A percentile compares a stretch with the other conserved stretches of the same genome.
phyloP scores from a whole-genome alignment of 352 stramenopile genomes.

The Hyaloperonospora brassicae region DNA sequence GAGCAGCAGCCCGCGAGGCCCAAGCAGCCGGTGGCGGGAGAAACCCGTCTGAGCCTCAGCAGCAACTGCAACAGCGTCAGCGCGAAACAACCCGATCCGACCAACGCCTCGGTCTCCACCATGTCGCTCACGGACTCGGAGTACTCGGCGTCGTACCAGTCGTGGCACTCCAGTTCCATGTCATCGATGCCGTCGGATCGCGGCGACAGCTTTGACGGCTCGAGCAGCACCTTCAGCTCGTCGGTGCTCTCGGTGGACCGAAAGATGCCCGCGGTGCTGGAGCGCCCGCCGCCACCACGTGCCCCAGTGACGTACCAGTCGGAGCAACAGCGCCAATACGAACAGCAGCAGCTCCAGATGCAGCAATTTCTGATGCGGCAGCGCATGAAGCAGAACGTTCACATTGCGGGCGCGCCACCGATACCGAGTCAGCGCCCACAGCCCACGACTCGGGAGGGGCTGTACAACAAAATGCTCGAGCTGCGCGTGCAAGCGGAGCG shows the following conservation, averaged over 20 bases:
- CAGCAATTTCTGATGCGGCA: constrained; percentile 28
- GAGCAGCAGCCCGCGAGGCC: constrained; percentile 24
- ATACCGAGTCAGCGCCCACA: constrained; percentile 9
- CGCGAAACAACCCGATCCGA: constrained; percentile 8
- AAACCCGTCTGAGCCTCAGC: constrained; percentile 11
- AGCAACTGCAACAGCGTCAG: constrained; percentile 26
- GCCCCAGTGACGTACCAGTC: constrained; percentile 22
- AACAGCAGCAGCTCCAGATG: constrained; percentile 31
- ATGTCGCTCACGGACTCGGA: constrained; percentile 49
- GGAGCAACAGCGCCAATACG: constrained; percentile 28
- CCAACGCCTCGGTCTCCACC: constrained; percentile 26
- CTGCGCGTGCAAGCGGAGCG: constrained; percentile 59
- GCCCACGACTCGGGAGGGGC: constrained; percentile 29
- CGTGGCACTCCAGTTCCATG: constrained; percentile 47
- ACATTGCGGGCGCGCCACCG: constrained; percentile 4
- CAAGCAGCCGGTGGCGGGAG: constrained; percentile 14
- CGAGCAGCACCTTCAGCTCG: constrained; percentile 10
- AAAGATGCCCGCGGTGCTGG: constrained; percentile 43
- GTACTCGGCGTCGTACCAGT: constrained; percentile 48
- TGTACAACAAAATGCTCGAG: constrained; percentile 78
- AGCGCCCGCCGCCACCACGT: constrained; percentile 16
- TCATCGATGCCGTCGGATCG: constrained; percentile 47
- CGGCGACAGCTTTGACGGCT: constrained; percentile 32
- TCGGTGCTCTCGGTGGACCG: constrained; percentile 21
- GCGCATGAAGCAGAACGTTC: constrained; percentile 23